Base-by-base conservation (phyloP, 768 basidiomycete species). In the Pisolithus sp. region DNA sequence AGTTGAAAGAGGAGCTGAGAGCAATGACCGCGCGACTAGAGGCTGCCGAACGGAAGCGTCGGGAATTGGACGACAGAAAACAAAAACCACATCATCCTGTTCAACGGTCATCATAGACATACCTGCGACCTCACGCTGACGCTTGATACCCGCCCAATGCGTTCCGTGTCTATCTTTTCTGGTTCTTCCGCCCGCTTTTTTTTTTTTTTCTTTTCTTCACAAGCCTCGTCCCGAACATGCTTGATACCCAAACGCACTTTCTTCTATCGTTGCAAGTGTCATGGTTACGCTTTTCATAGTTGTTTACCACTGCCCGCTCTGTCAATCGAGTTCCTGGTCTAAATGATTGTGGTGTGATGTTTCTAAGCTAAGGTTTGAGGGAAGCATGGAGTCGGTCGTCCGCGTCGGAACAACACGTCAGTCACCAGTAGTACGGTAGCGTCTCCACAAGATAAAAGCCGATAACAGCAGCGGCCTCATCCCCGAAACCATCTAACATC, bases 21-120 rank as follows among this genome's bases (percentile, higher is more conserved):
- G 85, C 81, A 46, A 85, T 90, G 83, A 75, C 78, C 18, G 85
- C 85, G 55, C 71, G 86, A 58, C 71, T 90, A 57, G 85, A 87
- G 69, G 83, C 83, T 13, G 85, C 83, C 18, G 88, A 89, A 68
- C 77, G 79, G 51, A 77, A 76, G 56, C 78, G 81, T 59, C 65
- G 58, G 46, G 73, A 76, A 61, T 60, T 77, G 43, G 64, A 54
- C 36, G 70, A 71, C 56, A 73, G 75, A 59, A 67, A 79, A 49
- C 49, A 57, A 49, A 20, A 37, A 15, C 49, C 40, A 28, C 47
- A 42, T 46, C 38, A 38, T 4, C 36, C 34, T 18, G 52, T 41
- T 46, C 23, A 24, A 5, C 23, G 5, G 23, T 26, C 59, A 46
- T 30, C 51, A 39, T 56, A 56, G 31, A 51, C 59, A 28, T 52